Evolutionary conservation across 768 basidiomycete species (phyloP).

Genomic region (Agrocybe praecox): DNA sequence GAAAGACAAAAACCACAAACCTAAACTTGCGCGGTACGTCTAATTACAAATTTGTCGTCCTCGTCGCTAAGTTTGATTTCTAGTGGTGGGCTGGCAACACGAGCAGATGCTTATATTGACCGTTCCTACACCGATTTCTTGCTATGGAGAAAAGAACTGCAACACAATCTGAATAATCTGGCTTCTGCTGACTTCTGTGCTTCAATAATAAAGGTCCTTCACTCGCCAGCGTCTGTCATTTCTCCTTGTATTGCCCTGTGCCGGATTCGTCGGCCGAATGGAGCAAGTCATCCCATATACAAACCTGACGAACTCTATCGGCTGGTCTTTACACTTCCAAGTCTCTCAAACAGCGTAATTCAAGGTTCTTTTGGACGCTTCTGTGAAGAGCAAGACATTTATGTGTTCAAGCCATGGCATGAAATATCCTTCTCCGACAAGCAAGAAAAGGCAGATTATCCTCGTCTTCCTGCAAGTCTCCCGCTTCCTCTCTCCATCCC

Average conservation of each 20-base stretch:
- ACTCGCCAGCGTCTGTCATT: conserved; percentile 26
- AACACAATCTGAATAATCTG: conserved; percentile 31
- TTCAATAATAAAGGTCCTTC: conserved; percentile 44
- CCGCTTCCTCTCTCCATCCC: conserved; percentile 24
- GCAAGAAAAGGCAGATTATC: conserved; percentile 7
- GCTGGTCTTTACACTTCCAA: conserved; percentile 29
- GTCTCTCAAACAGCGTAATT: not conserved
- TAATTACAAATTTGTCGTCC: not conserved
- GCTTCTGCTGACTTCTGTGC: conserved; percentile 45
- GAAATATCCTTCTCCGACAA: conserved; percentile 28
- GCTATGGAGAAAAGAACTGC: conserved; percentile 55
- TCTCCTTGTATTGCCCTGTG: conserved; percentile 46
- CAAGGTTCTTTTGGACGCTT: conserved; percentile 37
- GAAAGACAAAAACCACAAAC: conserved; percentile 38
- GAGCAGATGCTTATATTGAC: conserved; percentile 43
- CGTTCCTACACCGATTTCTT: conserved; percentile 45
- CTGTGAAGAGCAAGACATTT: conserved; percentile 39
- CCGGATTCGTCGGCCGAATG: conserved; percentile 29
- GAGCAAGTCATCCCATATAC: conserved; percentile 19
- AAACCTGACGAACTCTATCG: conserved; percentile 26
- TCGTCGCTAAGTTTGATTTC: conserved; percentile 1
- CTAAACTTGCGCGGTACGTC: conserved; percentile 50
- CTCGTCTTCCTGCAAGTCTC: conserved; percentile 23
- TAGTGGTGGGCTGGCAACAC: conserved; percentile 62
- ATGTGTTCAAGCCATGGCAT: conserved; percentile 56